phyloP scores from a whole-genome alignment of 495 filamentous ascomycete species.

The Polyplosphaeria fusca region DNA sequence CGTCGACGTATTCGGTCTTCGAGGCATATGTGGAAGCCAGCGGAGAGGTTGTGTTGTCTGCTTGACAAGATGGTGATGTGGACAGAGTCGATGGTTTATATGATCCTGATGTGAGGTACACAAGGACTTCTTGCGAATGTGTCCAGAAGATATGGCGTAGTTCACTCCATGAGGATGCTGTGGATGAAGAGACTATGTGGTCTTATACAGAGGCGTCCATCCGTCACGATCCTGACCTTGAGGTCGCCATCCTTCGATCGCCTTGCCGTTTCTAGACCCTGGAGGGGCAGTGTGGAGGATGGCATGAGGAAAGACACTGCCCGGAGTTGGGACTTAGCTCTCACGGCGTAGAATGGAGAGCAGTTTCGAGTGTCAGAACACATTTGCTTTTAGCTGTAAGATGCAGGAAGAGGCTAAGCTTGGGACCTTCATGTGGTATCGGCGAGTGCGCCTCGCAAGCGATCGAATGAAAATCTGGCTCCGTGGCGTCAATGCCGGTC shows the following conservation, averaged over 20 bases:
- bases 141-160: neutral
- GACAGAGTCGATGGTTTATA: neutral
- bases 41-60: neutral
- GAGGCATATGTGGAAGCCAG: conserved; percentile 8
- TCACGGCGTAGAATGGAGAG: neutral
- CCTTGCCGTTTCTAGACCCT: neutral
- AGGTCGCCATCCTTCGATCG: neutral
- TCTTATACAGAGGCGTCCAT: conserved; percentile 11
- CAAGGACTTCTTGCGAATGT: neutral
- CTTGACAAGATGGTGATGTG: neutral
- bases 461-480: too few relatives aligned
- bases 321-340: neutral
- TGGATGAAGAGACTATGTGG: neutral
- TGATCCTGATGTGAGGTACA: neutral
- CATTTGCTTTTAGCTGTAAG: neutral
- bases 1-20: neutral
- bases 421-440: neutral
- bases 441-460: neutral
- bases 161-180: neutral
- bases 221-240: conserved; percentile 4
- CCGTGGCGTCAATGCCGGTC: too few relatives aligned
- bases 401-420: conserved; percentile 3
- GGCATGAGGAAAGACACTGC: conserved; percentile 5
- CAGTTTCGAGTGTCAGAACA: conserved; percentile 1
- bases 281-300: neutral